Conservation (phyloP, 176 grass and related monocot species). For the Luzula sylvatica region DNA sequence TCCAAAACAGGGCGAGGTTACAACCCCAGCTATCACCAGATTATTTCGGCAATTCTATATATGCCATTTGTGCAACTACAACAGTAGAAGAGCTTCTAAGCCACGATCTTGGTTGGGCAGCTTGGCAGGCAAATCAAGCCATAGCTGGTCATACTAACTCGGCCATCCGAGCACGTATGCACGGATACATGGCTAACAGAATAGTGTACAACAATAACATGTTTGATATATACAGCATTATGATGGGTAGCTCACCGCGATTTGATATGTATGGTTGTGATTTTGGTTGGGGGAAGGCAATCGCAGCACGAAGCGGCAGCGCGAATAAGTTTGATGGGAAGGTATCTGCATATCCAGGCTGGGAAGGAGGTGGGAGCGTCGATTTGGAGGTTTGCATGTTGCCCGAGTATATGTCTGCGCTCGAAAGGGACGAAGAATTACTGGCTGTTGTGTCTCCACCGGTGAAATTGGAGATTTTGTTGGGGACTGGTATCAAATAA, state of each 20-base stretch:
- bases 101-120: conserved; percentile 47
- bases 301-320: conserved; percentile 45
- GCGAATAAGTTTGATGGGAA: conserved; percentile 63
- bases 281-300: conserved; percentile 49
- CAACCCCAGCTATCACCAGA: conserved; percentile 25
- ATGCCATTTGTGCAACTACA: not conserved
- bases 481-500: not conserved
- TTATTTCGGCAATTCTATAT: conserved; percentile 52
- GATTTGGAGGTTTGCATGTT: conserved; percentile 39
- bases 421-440: conserved; percentile 52
- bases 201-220: conserved; percentile 1
- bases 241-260: conserved; percentile 59
- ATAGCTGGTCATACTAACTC: conserved; percentile 48
- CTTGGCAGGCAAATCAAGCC: conserved; percentile 20
- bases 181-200: conserved; percentile 25
- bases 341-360: conserved; percentile 30
- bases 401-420: conserved; percentile 34
- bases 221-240: conserved; percentile 20
- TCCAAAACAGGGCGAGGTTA: conserved; percentile 40
- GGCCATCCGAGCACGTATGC: conserved; percentile 21
- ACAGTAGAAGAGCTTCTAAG: conserved; percentile 26
- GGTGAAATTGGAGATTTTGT: not conserved
- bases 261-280: conserved; percentile 62
- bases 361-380: conserved; percentile 34
- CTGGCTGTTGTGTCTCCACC: conserved; percentile 24